Base-by-base conservation (phyloP, 345 rosid species). In the Rhizophora apiculata region DNA sequence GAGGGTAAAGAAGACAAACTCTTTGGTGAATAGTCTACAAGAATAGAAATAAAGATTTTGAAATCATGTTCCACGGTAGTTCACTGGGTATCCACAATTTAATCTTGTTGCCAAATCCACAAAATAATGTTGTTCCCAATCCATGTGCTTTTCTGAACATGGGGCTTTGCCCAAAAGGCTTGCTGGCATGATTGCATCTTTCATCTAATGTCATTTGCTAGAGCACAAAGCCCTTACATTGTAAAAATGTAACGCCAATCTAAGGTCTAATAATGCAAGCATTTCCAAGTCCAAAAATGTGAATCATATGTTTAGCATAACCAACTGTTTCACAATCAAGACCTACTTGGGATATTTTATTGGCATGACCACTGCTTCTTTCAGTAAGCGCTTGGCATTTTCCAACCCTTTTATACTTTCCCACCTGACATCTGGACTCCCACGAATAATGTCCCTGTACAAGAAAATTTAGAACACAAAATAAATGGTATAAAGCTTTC, bases 341-440 rank as follows among this genome's bases (percentile, higher is more conserved):
- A 88, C 90, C 73, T 81, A 95, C 99, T 87, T 80, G 69, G 99
- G 99, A 77, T 95, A 95, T 79, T 95, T 95, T 56, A 95, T 95
- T 62, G 99, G 99, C 99, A 95, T 95, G 66, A 95, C 96, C 72
- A 95, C 99, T 36, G 99, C 99, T 84, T 95, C 99, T 80, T 95
- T 95, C 69, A 95, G 91, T 72, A 95, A 78, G 68, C 79, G 86
- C 67, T 95, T 95, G 8, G 99, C 97, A 68, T 79, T 95, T 72
- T 88, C 96, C 60, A 95, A 69, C 31, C 97, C 99, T 69, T 95
- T 92, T 61, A 95, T 90, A 82, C 88, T 90, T 67, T 95, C 97
- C 99, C 97, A 95, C 66, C 82, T 91, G 65, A 95, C 88, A 84
- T 95, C 90, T 51, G 96, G 97, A 77, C 78, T 95, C 49, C 99